These are phyloP conservation scores for Arctium minus DNA, from an alignment of 129 eudicot genomes.

Conservation along the genomic window DNA sequence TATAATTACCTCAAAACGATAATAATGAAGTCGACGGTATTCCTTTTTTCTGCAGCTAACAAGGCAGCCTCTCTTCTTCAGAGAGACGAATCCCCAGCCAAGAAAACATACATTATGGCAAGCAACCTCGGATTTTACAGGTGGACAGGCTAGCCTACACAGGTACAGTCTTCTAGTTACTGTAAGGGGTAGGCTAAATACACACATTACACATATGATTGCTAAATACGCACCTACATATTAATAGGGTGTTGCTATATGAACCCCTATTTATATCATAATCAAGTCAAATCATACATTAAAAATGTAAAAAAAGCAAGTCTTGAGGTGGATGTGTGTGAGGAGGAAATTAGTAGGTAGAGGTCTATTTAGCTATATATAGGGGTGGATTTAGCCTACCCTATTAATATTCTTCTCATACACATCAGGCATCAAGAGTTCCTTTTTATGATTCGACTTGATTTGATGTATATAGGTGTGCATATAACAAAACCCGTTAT, in stretches of 20 bases:
- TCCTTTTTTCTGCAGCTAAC: constrained; percentile 29
- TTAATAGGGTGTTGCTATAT: background rate
- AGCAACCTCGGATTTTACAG: constrained; percentile 84
- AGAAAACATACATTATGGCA: constrained; percentile 66
- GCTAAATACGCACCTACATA: background rate
- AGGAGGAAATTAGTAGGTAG: too few relatives aligned
- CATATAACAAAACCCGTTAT: too few relatives aligned
- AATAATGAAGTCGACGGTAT: background rate
- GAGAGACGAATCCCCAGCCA: constrained; percentile 43
- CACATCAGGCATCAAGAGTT: too few relatives aligned
- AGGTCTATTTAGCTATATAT: too few relatives aligned
- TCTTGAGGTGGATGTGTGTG: too few relatives aligned
- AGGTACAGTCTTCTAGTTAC: constrained; percentile 32
- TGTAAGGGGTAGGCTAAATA: background rate
- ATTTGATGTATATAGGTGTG: too few relatives aligned
- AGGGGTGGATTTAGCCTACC: too few relatives aligned
- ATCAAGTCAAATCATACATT: background rate
- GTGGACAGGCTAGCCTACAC: constrained; percentile 79
- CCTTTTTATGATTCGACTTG: too few relatives aligned
- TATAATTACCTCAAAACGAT: background rate
- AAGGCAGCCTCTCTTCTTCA: constrained; percentile 38
- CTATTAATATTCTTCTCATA: too few relatives aligned
- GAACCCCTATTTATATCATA: background rate
- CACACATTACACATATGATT: too few relatives aligned
- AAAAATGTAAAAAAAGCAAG: too few relatives aligned